Evolutionary conservation across 1,284 basidiomycete species (phyloP), one percentile per base, ranked within the genome.

Genomic region (Moesziomyces sp.): DNA sequence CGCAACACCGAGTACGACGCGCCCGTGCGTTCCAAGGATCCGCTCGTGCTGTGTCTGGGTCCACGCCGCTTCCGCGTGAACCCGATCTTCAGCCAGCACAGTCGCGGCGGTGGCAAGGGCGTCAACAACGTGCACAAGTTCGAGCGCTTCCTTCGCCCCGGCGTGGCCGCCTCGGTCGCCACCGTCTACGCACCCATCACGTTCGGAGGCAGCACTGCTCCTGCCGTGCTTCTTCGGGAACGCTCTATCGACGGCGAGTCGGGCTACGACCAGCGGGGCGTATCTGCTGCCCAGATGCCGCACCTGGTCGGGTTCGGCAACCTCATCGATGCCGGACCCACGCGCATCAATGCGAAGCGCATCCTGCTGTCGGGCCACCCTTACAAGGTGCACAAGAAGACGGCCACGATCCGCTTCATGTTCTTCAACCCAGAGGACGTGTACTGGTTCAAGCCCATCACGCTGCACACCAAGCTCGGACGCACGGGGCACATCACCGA

Each of bases 81-180:
- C 62, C 96, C 97, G 0, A 86, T 97, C 42, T 98, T 93, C 86
- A 95, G 93, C 72, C 94, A 97, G 80, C 94, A 95, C 80, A 91
- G 92, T 5, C 80, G 78, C 9, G 74, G 72, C 14, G 93, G 94
- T 9, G 92, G 92, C 7, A 93, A 91, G 81, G 93, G 94, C 9
- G 87, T 90, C 44, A 99, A 99, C 87, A 97, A 98, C 76, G 94
- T 97, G 1, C 95, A 99, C 88, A 99, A 97, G 83, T 97, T 93
- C 63, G 94, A 98, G 85, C 89, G 92, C n/a, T 99, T 91, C 86
- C 87, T 99, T 26, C 89, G 92, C 43, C 93, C 92, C 76, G 79
- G 79, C 9, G 64, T 74, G 3, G 93, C 93, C 1, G 89, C 87
- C 52, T 93, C 91, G 0, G 96, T 84, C 4, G 81, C 66, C 5